Conservation (phyloP, 345 rosid genomes). For the Eucalyptus erythrocorys region DNA sequence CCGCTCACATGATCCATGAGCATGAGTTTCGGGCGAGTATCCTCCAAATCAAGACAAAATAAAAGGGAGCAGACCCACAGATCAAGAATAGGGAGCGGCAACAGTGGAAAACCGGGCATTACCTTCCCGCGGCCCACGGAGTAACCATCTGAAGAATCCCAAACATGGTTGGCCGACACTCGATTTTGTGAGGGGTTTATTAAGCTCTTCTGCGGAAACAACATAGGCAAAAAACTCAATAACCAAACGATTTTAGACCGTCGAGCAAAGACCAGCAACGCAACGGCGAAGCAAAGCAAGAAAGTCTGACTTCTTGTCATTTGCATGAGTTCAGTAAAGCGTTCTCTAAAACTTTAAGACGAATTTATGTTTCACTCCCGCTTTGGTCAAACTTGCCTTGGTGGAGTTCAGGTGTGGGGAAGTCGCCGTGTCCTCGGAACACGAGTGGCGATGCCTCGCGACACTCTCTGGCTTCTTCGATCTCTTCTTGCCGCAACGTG, state of each 20-base stretch:
- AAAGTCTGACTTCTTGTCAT: not conserved
- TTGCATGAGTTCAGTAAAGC: not conserved
- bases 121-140: not conserved
- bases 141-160: not conserved
- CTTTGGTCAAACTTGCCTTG: not conserved
- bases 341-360: not conserved
- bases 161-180: not conserved
- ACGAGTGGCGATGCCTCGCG: not conserved
- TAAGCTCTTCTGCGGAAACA: not conserved
- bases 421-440: not conserved
- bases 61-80: not conserved
- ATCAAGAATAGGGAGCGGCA: not conserved
- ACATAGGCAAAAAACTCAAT: not conserved
- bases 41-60: not conserved
- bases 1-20: not conserved
- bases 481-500: not conserved
- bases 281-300: not conserved
- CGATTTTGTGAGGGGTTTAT: not conserved
- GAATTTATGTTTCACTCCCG: not conserved
- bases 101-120: not conserved
- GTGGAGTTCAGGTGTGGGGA: not conserved
- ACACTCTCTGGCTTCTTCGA: not conserved
- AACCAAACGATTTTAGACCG: not conserved
- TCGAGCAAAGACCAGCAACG: not conserved
- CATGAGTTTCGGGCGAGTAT: not conserved